phyloP scores from a whole-genome alignment of 2,329 filamentous ascomycete genomes.

The Celoporthe dispersa region DNA sequence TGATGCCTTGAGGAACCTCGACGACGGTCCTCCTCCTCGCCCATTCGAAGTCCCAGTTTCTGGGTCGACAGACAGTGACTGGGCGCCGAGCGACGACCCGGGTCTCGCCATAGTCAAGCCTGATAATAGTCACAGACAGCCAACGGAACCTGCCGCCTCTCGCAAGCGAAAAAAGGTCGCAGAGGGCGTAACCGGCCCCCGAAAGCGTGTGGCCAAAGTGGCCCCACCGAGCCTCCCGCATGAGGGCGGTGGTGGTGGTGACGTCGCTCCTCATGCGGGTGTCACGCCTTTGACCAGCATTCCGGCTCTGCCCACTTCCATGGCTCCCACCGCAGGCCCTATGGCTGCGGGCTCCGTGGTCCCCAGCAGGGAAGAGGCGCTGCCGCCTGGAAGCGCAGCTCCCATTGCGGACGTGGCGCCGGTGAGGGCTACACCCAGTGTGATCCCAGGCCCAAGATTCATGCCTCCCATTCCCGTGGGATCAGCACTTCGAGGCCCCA shows the following conservation, averaged over 20 bases:
- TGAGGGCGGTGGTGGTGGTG: background rate
- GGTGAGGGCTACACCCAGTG: background rate
- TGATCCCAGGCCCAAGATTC: background rate
- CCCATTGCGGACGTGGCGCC: background rate
- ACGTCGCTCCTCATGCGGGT: too few relatives aligned
- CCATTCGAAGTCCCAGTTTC: background rate
- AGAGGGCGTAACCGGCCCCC: background rate
- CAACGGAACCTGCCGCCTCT: background rate
- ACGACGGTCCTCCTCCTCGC: background rate
- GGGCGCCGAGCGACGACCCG: background rate
- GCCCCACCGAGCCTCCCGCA: background rate
- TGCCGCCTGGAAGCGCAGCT: background rate
- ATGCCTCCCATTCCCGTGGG: background rate
- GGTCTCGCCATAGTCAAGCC: too few relatives aligned
- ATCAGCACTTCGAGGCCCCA: background rate
- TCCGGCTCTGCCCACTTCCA: background rate
- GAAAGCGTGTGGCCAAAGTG: background rate
- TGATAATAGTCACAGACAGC: background rate
- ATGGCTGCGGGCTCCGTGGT: background rate
- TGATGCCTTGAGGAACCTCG: background rate
- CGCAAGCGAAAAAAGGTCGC: constrained; percentile 1
- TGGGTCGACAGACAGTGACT: background rate
- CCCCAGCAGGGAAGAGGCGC: background rate
- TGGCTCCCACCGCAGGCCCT: background rate
- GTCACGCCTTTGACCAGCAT: background rate